Evolutionary conservation across 192 early-diverging fungal species (phyloP).

Genomic region (Chytriomyces sp.): DNA sequence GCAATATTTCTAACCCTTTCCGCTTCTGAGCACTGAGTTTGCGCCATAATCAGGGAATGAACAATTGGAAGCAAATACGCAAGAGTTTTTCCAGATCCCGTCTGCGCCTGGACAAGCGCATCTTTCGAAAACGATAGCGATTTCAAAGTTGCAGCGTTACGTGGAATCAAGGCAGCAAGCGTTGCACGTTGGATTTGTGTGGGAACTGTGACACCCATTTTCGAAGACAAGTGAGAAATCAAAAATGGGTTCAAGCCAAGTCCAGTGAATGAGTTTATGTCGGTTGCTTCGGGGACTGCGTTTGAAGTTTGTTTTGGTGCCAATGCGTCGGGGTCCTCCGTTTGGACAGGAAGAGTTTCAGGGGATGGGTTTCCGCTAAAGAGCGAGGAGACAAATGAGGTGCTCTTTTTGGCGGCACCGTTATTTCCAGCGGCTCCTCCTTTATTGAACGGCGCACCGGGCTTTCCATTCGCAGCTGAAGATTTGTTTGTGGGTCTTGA

Average conservation of each 20-base stretch:
- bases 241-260: conserved; percentile 81
- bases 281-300: conserved; percentile 18
- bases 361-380: conserved; percentile 77
- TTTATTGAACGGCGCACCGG: background rate
- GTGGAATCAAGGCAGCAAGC: conserved; percentile 63
- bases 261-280: conserved; percentile 63
- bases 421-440: background rate
- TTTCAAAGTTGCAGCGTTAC: conserved; percentile 30
- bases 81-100: conserved; percentile 97
- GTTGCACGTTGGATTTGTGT: conserved; percentile 90
- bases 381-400: conserved; percentile 70
- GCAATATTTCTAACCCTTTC: conserved; percentile 4
- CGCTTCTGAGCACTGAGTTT: conserved; percentile 38
- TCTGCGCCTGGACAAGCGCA: conserved; percentile 91
- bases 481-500: background rate
- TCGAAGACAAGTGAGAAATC: conserved; percentile 65
- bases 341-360: background rate
- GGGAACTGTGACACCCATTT: conserved; percentile 78
- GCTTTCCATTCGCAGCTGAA: background rate
- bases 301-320: conserved; percentile 30
- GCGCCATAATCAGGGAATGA: conserved; percentile 79
- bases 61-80: conserved; percentile 93
- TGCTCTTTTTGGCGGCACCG: background rate
- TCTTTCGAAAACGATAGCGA: conserved; percentile 54
- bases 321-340: conserved; percentile 22